Conservation (phyloP, 139 green algal genomes). For the Pleodorina starrii region DNA sequence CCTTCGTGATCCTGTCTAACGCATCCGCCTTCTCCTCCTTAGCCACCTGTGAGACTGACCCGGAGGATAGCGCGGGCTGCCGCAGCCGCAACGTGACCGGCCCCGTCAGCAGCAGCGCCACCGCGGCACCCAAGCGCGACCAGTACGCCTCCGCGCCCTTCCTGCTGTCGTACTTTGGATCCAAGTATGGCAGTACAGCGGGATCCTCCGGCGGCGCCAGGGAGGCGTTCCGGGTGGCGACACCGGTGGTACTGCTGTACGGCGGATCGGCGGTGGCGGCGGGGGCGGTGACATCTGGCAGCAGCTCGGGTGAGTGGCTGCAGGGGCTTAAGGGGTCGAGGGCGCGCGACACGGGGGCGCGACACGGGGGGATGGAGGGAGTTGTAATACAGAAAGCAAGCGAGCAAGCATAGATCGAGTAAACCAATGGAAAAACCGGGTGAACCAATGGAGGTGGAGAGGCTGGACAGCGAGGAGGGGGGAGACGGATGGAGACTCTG, state of each 20-base stretch:
- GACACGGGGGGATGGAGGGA: too few species aligned
- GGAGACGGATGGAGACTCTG: too few species aligned
- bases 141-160: slow-evolving; percentile 1
- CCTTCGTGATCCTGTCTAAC: neutral
- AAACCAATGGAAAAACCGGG: too few species aligned
- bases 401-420: too few species aligned
- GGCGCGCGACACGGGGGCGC: too few species aligned
- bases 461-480: too few species aligned
- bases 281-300: neutral
- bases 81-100: neutral
- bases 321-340: too few species aligned
- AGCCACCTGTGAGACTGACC: neutral
- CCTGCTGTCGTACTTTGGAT: neutral
- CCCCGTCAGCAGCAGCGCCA: neutral
- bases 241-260: slow-evolving; percentile 24
- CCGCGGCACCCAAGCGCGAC: neutral
- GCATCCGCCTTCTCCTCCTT: neutral
- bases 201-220: neutral
- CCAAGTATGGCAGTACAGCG: neutral
- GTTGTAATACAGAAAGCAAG: too few species aligned
- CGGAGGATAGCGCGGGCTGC: neutral
- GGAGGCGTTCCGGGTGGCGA: neutral
- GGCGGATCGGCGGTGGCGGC: neutral
- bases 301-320: neutral
- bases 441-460: too few species aligned